Evolutionary conservation across 768 basidiomycete genomes (phyloP), one percentile per base, ranked within the genome.

Genomic region (Phaeolepiota aurea): DNA sequence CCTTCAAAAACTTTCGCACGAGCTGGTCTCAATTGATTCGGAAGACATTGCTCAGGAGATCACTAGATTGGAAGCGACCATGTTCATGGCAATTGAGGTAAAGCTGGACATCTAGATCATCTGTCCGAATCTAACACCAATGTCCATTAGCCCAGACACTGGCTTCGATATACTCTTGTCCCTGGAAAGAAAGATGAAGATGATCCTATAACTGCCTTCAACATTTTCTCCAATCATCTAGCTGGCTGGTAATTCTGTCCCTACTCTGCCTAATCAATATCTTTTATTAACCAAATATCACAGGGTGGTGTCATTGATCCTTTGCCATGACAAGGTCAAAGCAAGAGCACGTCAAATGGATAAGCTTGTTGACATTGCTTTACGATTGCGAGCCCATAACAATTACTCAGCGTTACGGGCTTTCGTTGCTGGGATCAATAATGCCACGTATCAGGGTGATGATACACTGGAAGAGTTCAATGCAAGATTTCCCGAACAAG

Each of bases 321-420:
- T 98, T 11, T 87, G 87, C 43, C 89, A 93, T 43, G 82, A 89
- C 50, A 83, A 80, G 50, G 69, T 80, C 20, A 81, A 76, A 57
- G 58, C 69, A 32, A 80, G 94, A 31, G 86, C 82, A 3, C 76
- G 71, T 44, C 82, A 91, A 50, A 84, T 93, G 44, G 90, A 96
- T 55, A 88, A 88, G 54, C 82, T 98, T 44, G 79, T 91, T 18
- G 79, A 85, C 37, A 77, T 98, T 47, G 89, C 87, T 1, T 74
- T 78, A 43, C 77, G 77, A 41, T 70, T 99, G 31, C 82, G 94
- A 21, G 69, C 72, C 10, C 57, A 87, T 34, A 91, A 94, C 61
- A 97, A 99, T 56, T 98, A 96, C 57, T 90, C 91, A 22, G 87
- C 86, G 1, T 63, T 96, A 40, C 89, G 90, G 33, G 90, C 92